Base-by-base conservation (phyloP, 1,139 yeast genomes). In the Kluyveromyces sp. region DNA sequence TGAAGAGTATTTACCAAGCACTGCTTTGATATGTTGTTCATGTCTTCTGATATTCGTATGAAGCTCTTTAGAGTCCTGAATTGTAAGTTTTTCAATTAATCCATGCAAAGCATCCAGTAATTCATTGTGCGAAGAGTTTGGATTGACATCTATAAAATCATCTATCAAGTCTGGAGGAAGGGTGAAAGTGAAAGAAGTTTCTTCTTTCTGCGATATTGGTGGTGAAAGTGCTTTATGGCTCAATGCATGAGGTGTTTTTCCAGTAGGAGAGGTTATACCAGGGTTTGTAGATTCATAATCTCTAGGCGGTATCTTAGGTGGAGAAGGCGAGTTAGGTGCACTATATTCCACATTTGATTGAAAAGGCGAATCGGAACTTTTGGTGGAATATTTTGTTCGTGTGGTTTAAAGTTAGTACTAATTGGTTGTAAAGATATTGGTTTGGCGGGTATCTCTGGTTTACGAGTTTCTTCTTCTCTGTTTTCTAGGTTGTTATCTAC, bases 81-180 rank as follows among this genome's bases (percentile, higher is more conserved):
- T 28, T 7, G 47, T 39, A 6, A 48, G 39, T 25, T 39, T 27
- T 3, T 21, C 34, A 10, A 48, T 15, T 6, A 28, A 35, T 8
- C 34, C 34, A 25, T 44, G 43, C 21, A 48, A 34, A n/a, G 26
- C 32, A 7, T 25, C 28, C 4, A 48, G 28, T 15, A 41, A 27
- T 8, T 41, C 34, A 29, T 32, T 26, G 36, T 48, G 47, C 3
- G 39, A n/a, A 3, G 40, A 28, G 21, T 47, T 44, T 25, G 40
- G 15, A 7, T 15, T 25, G 2, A 37, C 31, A 3, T 37, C 45
- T 7, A 34, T 8, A 7, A 28, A 32, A 2, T 39, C 25, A 31
- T 42, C 46, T 35, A 40, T 37, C 25, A 45, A 34, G 38, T 37
- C 36, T 26, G 45, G 46, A 27, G 42, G 37, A 2, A 41, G 41